Percentiles rank a stretch among this genome's conserved stretches.
Conservation (phyloP, 2,329 filamentous ascomycete genomes). For the Cytospora paraplurivora region DNA sequence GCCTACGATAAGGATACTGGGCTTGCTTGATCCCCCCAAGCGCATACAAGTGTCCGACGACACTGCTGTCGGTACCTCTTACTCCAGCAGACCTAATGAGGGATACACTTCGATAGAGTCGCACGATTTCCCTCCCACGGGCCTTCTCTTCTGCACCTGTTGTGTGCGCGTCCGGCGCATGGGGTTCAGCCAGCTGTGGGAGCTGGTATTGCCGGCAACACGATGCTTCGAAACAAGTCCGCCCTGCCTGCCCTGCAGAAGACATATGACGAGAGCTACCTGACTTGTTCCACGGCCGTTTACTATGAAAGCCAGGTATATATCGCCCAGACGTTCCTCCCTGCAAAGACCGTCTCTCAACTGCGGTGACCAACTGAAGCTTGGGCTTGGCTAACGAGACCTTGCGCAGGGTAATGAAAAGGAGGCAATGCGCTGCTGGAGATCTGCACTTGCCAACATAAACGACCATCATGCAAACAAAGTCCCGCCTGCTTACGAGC, state of each 20-base stretch:
- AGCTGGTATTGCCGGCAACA: constrained; percentile 33
- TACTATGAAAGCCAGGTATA: constrained; percentile 91
- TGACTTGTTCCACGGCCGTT: constrained; percentile 91
- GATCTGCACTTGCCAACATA: constrained; percentile 83
- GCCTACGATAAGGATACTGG: not conserved
- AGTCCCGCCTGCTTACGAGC: constrained; percentile 67
- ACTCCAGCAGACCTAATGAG: not conserved
- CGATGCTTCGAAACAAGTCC: constrained; percentile 56
- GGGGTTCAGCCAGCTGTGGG: constrained; percentile 12
- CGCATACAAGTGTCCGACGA: not conserved
- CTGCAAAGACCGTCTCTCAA: constrained; percentile 9
- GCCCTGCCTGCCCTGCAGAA: constrained; percentile 79
- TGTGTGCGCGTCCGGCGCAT: constrained; percentile 19
- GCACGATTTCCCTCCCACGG: not conserved
- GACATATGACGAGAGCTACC: constrained; percentile 95
- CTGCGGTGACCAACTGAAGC: not conserved
- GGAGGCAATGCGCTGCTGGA: constrained; percentile 91
- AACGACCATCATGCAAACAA: constrained; percentile 81
- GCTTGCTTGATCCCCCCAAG: not conserved
- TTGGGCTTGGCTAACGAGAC: constrained; percentile 10
- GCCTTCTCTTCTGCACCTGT: not conserved
- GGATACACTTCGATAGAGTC: constrained; percentile 7
- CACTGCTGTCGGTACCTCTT: not conserved
- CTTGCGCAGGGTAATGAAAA: constrained; percentile 75
- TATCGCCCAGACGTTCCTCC: constrained; percentile 6